These are phyloP conservation scores for Tetragonia tetragonoides DNA, from an alignment of 148 eudicot species.

Conservation along the genomic window DNA sequence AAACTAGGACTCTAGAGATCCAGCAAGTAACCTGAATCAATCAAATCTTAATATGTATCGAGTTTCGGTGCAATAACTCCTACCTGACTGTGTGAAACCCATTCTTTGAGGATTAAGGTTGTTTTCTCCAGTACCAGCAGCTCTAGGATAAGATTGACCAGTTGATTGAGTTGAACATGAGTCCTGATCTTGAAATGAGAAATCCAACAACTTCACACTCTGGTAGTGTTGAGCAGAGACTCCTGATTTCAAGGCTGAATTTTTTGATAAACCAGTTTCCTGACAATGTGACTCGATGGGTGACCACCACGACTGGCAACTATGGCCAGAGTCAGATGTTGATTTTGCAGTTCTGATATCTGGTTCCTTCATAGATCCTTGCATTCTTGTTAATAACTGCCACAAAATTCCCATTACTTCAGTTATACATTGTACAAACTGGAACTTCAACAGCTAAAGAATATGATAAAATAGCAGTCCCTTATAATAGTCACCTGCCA, in stretches of 20 bases:
- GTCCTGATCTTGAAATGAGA: conserved; percentile 61
- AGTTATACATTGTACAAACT: not conserved
- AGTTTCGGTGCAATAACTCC: not conserved
- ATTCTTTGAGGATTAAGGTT: conserved; percentile 30
- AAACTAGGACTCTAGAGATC: not conserved
- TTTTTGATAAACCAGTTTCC: conserved; percentile 31
- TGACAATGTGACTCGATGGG: conserved; percentile 34
- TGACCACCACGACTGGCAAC: conserved; percentile 34
- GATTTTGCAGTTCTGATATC: conserved; percentile 26
- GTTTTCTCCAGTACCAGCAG: conserved; percentile 36
- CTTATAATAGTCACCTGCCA: not conserved
- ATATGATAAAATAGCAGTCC: not conserved
- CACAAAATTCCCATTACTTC: conserved; percentile 4
- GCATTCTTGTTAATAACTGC: conserved; percentile 34
- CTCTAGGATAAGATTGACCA: conserved; percentile 49
- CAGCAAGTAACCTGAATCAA: conserved; percentile 2
- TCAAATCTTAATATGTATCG: not conserved
- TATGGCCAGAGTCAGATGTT: conserved; percentile 26
- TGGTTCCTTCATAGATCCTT: conserved; percentile 36
- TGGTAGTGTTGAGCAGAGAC: conserved; percentile 31
- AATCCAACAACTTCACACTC: conserved; percentile 36
- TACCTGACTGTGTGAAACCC: conserved; percentile 40
- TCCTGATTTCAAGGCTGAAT: conserved; percentile 45
- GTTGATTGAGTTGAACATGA: conserved; percentile 72
- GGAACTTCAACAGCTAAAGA: not conserved